Evolutionary conservation across 768 basidiomycete genomes (phyloP).

Genomic region (Podaxis pistillaris): DNA sequence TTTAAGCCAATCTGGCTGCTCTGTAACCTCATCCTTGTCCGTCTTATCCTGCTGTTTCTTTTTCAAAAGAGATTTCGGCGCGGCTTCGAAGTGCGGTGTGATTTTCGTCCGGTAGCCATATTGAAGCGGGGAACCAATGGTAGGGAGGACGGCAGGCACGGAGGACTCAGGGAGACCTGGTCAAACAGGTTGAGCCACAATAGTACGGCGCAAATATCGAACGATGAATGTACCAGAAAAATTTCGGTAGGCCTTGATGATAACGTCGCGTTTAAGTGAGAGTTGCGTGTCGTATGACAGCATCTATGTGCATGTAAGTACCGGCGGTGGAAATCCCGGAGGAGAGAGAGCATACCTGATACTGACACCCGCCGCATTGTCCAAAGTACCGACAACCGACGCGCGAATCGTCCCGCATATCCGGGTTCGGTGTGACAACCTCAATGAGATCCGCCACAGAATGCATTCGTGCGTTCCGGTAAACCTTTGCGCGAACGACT

Average conservation of each 20-base stretch:
- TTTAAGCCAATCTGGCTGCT: slow-evolving; percentile 66
- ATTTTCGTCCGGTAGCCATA: slow-evolving; percentile 96
- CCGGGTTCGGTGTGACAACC: slow-evolving; percentile 59
- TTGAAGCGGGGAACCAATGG: slow-evolving; percentile 84
- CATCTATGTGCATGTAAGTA: slow-evolving; percentile 51
- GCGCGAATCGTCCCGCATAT: slow-evolving; percentile 61
- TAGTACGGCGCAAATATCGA: slow-evolving; percentile 1
- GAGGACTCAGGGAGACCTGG: slow-evolving; percentile 54
- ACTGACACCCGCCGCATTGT: slow-evolving; percentile 89
- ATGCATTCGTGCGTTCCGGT: slow-evolving; percentile 66
- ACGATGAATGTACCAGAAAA: slow-evolving; percentile 52
- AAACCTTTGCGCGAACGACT: slow-evolving; percentile 67
- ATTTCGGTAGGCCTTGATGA: slow-evolving; percentile 78
- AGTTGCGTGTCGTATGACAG: slow-evolving; percentile 86
- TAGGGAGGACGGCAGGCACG: slow-evolving; percentile 67
- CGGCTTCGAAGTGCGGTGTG: slow-evolving; percentile 92
- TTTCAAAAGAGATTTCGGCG: slow-evolving; percentile 42
- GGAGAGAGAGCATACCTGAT: slow-evolving; percentile 57
- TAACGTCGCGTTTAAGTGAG: slow-evolving; percentile 80
- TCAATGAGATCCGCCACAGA: slow-evolving; percentile 76
- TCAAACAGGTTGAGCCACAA: background rate
- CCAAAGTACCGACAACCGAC: slow-evolving; percentile 88
- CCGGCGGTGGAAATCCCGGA: background rate
- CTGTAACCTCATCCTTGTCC: slow-evolving; percentile 12
- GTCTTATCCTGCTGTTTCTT: slow-evolving; percentile 7